phyloP scores from a whole-genome alignment of 805 yeast genomes.

The Starmerella gropengiesseri region DNA sequence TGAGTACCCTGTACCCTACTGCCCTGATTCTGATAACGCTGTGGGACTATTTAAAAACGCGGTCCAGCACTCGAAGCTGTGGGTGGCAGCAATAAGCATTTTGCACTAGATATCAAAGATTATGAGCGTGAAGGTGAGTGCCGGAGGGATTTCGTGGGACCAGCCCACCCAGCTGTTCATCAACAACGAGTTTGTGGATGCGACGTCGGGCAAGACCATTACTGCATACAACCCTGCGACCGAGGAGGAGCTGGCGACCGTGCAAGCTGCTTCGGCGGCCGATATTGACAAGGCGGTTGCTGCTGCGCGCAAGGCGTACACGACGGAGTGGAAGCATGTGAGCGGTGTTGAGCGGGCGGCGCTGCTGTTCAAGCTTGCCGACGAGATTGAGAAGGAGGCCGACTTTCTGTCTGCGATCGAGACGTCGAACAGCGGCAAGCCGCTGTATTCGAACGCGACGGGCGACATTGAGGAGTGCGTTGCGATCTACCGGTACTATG shows the following conservation, averaged over 20 bases:
- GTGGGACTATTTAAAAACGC: no score
- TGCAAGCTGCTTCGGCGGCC: conserved; percentile 64
- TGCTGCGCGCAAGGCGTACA: conserved; percentile 66
- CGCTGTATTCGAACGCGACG: conserved; percentile 45
- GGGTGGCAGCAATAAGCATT: no score
- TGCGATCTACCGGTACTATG: conserved; percentile 67
- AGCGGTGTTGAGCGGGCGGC: conserved; percentile 61
- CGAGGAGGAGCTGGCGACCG: conserved; percentile 55
- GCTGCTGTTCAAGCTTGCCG: conserved; percentile 62
- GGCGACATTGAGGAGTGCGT: conserved; percentile 67
- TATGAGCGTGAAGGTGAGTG: conserved; percentile 22
- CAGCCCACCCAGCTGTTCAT: conserved; percentile 80
- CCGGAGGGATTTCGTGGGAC: conserved; percentile 48
- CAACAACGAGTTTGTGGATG: conserved; percentile 47
- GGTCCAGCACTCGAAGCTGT: no score
- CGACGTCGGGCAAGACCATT: conserved; percentile 50
- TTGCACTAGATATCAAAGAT: background rate
- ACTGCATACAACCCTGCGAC: conserved; percentile 60
- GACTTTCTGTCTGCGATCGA: conserved; percentile 72
- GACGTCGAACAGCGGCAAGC: conserved; percentile 82
- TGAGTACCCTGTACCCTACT: no score
- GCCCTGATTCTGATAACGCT: no score
- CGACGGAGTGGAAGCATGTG: conserved; percentile 57
- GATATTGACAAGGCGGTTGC: conserved; percentile 79
- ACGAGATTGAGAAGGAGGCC: conserved; percentile 57